phyloP scores from a whole-genome alignment of 495 filamentous ascomycete species.

The Pyronema domesticum region DNA sequence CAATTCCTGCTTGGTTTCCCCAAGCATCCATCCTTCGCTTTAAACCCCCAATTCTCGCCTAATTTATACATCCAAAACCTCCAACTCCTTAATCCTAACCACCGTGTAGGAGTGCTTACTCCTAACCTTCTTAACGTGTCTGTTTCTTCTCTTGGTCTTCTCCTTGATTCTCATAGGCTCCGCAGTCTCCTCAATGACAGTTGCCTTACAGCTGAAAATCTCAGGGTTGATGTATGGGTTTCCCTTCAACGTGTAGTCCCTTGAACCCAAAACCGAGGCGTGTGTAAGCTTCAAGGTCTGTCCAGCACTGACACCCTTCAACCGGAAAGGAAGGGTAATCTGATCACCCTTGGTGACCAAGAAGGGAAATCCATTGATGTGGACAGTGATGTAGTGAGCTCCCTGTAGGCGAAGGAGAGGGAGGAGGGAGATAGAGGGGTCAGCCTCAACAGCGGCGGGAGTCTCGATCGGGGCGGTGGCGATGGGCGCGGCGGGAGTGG shows the following conservation, averaged over 20 bases:
- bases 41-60: background rate
- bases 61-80: conserved; percentile 28
- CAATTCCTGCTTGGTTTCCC: background rate
- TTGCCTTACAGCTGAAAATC: conserved; percentile 67
- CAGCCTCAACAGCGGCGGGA: background rate
- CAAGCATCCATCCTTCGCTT: background rate
- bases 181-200: conserved; percentile 67
- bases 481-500: background rate
- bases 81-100: conserved; percentile 63
- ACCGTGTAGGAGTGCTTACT: conserved; percentile 87
- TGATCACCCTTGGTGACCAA: conserved; percentile 74
- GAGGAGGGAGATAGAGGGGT: conserved; percentile 37
- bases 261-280: conserved; percentile 57
- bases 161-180: conserved; percentile 75
- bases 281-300: conserved; percentile 75
- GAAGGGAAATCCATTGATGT: conserved; percentile 77
- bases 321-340: conserved; percentile 83
- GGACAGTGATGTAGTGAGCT: conserved; percentile 67
- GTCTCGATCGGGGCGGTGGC: background rate
- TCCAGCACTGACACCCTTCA: conserved; percentile 65
- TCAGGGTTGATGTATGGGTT: conserved; percentile 58
- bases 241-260: conserved; percentile 79
- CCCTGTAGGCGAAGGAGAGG: conserved; percentile 62
- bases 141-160: conserved; percentile 83
- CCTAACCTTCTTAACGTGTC: conserved; percentile 50